Conservation (phyloP, 2,329 filamentous ascomycete species). For the Plectosphaerella plurivora region DNA sequence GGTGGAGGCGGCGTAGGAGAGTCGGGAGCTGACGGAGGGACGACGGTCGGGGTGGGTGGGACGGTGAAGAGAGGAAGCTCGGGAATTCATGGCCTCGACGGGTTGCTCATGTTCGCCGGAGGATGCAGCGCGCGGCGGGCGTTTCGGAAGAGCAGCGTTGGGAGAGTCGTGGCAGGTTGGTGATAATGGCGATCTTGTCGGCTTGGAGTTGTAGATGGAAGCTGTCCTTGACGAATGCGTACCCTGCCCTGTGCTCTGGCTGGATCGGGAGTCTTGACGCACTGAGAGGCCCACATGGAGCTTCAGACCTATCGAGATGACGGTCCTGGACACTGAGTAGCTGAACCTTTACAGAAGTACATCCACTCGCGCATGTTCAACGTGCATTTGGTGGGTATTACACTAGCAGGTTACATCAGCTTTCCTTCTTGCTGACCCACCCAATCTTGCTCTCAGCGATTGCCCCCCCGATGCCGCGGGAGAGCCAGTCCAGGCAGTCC, state of each 20-base stretch:
- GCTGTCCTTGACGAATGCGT: neutral
- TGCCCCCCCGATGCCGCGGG: no score
- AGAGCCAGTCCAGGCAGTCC: neutral
- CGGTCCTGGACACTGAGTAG: neutral
- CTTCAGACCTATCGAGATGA: neutral
- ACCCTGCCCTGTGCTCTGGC: no score
- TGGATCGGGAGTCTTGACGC: no score
- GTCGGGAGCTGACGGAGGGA: conserved; percentile 57
- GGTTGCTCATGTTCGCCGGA: conserved; percentile 32
- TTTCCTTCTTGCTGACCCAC: neutral
- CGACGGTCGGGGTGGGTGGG: conserved; percentile 37
- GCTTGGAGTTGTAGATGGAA: neutral
- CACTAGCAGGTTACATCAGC: neutral
- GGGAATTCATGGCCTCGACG: conserved; percentile 40
- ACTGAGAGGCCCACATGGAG: no score
- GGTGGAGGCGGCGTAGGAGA: conserved; percentile 64
- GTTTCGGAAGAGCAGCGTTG: conserved; percentile 9
- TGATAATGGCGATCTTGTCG: neutral
- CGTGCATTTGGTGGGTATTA: neutral
- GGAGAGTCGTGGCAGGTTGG: neutral
- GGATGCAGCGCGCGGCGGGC: conserved; percentile 4
- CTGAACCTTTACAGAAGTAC: neutral
- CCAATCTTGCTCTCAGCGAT: neutral
- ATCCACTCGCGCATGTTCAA: no score
- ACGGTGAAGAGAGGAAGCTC: conserved; percentile 51